phyloP scores from a whole-genome alignment of 495 filamentous ascomycete species.

The Baudoinia panamericana region DNA sequence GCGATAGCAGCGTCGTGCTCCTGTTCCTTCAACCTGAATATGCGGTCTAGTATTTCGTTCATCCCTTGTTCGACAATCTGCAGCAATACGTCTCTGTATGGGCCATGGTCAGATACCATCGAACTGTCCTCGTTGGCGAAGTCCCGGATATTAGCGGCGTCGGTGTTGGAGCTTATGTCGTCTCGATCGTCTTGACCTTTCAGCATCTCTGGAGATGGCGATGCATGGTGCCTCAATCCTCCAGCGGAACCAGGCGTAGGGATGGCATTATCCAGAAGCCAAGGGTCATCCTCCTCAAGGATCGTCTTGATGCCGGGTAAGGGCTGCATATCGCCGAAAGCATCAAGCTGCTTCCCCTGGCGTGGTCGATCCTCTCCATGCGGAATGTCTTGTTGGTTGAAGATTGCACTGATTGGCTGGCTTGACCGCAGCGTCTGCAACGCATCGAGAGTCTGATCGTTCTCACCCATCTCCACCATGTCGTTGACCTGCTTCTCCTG shows the following conservation, averaged over 20 bases:
- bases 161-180: conserved; percentile 14
- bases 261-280: conserved; percentile 8
- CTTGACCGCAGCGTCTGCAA: conserved; percentile 12
- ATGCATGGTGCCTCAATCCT: conserved; percentile 48
- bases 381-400: conserved; percentile 23
- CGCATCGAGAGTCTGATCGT: conserved; percentile 35
- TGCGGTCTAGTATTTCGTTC: conserved; percentile 75
- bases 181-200: conserved; percentile 43
- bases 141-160: conserved; percentile 16
- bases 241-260: conserved; percentile 32
- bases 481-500: conserved; percentile 76
- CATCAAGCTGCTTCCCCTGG: conserved; percentile 15
- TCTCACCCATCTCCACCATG: conserved; percentile 67
- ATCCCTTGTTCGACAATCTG: conserved; percentile 81
- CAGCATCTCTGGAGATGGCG: conserved; percentile 44
- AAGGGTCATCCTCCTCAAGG: conserved; percentile 10
- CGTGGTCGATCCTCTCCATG: conserved; percentile 7
- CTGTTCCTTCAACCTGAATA: conserved; percentile 75
- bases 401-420: conserved; percentile 28
- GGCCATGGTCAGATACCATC: neutral
- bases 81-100: conserved; percentile 57
- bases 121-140: conserved; percentile 30
- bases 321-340: conserved; percentile 13
- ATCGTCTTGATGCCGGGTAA: conserved; percentile 11
- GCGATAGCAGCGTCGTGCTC: conserved; percentile 53